Base-by-base conservation (phyloP, 805 yeast genomes). In the Candida saitoana region DNA sequence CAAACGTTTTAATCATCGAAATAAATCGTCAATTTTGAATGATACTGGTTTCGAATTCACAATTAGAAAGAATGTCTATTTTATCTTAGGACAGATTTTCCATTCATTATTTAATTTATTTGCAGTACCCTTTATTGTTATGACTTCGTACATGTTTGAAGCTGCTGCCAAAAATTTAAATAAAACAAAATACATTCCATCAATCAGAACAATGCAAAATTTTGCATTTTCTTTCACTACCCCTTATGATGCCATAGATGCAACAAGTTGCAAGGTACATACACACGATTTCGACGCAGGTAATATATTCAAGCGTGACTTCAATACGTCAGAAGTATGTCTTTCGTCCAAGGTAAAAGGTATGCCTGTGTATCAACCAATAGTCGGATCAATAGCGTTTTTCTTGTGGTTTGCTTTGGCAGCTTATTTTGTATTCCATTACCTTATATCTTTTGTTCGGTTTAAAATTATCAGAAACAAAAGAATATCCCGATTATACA, bases 121-220 rank as follows among this genome's bases (percentile, higher is more conserved):
- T 48, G 70, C 69, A 0, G 57, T 63, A 19, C 80, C 81, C 1
- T 67, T 74, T 38, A 55, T 76, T 39, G 59, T 73, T 1, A 49
- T 69, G 32, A 63, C 77, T 0, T 43, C 57, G n/a, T 65, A 52
- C 43, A 52, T 65, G 56, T 60, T 67, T 34, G 43, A 42, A 31
- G 43, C 50, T 7, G 62, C 67, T 2, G 46, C 50, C 6, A 45
- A 43, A 14, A 27, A 40, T 17, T 49, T 49, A 30, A 43, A 48
- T 1, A 42, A 43, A 17, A 43, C 48, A 7, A 34, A 44, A 15
- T 46, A 39, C 27, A 45, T 40, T 30, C 50, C 53, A 7, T 16
- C 34, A 8, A 16, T 33, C 16, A 48, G 53, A 17, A 50, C 48
- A 31, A 39, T 52, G 15, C 8, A 17, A 4, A 34, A 37, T 3